phyloP scores from a whole-genome alignment of 306 rosid genomes.

The Acmispon strigosus region DNA sequence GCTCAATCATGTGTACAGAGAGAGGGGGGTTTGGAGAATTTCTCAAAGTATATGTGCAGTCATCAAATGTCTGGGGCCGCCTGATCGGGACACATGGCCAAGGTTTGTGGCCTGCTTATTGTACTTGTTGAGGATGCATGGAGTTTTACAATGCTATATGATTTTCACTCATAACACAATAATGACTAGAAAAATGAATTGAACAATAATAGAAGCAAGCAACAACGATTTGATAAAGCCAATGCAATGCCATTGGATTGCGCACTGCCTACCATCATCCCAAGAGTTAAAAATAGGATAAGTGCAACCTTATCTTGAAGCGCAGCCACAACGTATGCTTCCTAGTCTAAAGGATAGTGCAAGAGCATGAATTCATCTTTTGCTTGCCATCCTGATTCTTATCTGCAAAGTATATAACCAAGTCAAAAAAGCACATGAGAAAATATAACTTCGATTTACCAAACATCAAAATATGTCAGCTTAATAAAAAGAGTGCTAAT shows the following conservation, averaged over 20 bases:
- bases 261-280: conserved; percentile 19
- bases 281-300: neutral
- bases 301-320: conserved; percentile 17
- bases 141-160: conserved; percentile 15
- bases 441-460: neutral
- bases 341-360: conserved; percentile 53
- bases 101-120: conserved; percentile 8
- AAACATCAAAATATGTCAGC: neutral
- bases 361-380: conserved; percentile 54
- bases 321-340: conserved; percentile 17
- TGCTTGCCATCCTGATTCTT: conserved; percentile 36
- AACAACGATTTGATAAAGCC: conserved; percentile 15
- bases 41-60: conserved; percentile 10
- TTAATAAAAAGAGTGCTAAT: too few species aligned
- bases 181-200: conserved; percentile 17
- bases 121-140: conserved; percentile 5
- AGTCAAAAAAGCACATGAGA: neutral
- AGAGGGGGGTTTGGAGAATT: too few species aligned
- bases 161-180: conserved; percentile 22
- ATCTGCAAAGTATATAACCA: conserved; percentile 34
- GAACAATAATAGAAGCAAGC: conserved; percentile 17
- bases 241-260: conserved; percentile 10
- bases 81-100: conserved; percentile 6
- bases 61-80: neutral
- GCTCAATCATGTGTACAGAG: too few species aligned